These are phyloP conservation scores for Phylloporus arenicola DNA, from an alignment of 768 basidiomycete genomes.

Conservation along the genomic window DNA sequence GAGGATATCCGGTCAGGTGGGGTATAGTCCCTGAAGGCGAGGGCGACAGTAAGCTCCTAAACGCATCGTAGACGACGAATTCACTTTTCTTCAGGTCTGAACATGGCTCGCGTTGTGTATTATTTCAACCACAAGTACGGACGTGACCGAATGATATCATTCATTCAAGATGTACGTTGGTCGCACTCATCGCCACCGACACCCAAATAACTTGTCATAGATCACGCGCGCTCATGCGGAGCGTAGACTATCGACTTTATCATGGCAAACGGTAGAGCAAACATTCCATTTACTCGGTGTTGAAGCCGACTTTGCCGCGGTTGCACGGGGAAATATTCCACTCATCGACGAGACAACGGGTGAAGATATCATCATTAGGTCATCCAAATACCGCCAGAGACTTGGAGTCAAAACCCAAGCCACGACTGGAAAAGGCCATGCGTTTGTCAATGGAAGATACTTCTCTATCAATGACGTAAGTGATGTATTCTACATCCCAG, in stretches of 20 bases:
- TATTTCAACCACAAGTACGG: constrained; percentile 63
- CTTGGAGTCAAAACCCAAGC: constrained; percentile 43
- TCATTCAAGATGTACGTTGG: constrained; percentile 47
- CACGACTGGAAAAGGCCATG: constrained; percentile 49
- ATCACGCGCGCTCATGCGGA: constrained; percentile 34
- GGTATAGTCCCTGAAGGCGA: constrained; percentile 73
- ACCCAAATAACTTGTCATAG: constrained; percentile 23
- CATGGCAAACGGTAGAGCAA: constrained; percentile 40
- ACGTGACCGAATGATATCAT: constrained; percentile 53
- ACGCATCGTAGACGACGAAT: not conserved
- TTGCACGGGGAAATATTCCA: constrained; percentile 29
- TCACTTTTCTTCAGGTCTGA: constrained; percentile 38
- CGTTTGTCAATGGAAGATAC: constrained; percentile 88
- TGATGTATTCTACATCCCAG: constrained; percentile 1
- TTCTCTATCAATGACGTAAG: constrained; percentile 62
- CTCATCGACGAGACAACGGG: constrained; percentile 24
- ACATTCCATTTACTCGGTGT: constrained; percentile 36
- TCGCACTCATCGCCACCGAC: not conserved
- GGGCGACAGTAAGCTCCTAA: constrained; percentile 31
- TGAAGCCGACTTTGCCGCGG: constrained; percentile 36
- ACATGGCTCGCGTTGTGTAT: constrained; percentile 71
- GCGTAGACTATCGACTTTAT: constrained; percentile 29
- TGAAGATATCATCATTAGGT: constrained; percentile 37
- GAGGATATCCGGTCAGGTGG: constrained; percentile 74
- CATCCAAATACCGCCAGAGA: constrained; percentile 51